Conservation (phyloP, 306 rosid species). For the Parietaria judaica region DNA sequence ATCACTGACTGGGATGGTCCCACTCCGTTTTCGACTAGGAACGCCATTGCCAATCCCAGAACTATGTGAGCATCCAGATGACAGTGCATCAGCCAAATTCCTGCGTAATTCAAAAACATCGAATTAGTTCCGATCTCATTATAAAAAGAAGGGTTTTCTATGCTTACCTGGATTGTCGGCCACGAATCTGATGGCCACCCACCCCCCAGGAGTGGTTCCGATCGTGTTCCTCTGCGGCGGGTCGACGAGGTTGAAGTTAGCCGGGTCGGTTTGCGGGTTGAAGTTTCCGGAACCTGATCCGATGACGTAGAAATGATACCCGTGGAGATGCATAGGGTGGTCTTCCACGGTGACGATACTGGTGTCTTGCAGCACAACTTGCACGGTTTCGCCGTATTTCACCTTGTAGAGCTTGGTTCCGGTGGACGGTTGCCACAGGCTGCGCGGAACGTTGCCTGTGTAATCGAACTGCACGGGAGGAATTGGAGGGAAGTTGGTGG, state of each 20-base stretch:
- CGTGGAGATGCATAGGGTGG: slow-evolving; percentile 96
- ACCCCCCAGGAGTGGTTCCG: slow-evolving; percentile 90
- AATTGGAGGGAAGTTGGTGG: slow-evolving; percentile 74
- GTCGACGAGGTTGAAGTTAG: slow-evolving; percentile 61
- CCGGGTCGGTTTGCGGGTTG: slow-evolving; percentile 67
- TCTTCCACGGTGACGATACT: slow-evolving; percentile 73
- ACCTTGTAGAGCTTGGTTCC: slow-evolving; percentile 63
- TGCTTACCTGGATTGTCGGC: slow-evolving; percentile 87
- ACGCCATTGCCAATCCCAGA: slow-evolving; percentile 73
- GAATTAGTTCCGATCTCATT: slow-evolving; percentile 12
- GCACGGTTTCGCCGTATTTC: slow-evolving; percentile 66
- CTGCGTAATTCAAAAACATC: slow-evolving; percentile 26
- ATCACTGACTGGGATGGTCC: slow-evolving; percentile 65
- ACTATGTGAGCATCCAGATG: slow-evolving; percentile 70
- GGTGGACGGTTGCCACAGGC: slow-evolving; percentile 58
- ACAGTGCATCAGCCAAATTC: slow-evolving; percentile 89
- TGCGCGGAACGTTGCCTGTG: slow-evolving; percentile 74
- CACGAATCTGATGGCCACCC: slow-evolving; percentile 86
- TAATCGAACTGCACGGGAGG: slow-evolving; percentile 70
- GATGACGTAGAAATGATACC: slow-evolving; percentile 76
- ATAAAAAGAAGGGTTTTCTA: background rate
- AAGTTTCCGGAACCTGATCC: slow-evolving; percentile 88
- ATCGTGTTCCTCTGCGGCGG: slow-evolving; percentile 81
- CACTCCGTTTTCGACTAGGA: slow-evolving; percentile 75
- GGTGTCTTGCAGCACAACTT: slow-evolving; percentile 75